A percentile compares a stretch with the other conserved stretches of the same genome.
Evolutionary conservation across 345 rosid species (phyloP).

Genomic region (Eucalyptus cloeziana): DNA sequence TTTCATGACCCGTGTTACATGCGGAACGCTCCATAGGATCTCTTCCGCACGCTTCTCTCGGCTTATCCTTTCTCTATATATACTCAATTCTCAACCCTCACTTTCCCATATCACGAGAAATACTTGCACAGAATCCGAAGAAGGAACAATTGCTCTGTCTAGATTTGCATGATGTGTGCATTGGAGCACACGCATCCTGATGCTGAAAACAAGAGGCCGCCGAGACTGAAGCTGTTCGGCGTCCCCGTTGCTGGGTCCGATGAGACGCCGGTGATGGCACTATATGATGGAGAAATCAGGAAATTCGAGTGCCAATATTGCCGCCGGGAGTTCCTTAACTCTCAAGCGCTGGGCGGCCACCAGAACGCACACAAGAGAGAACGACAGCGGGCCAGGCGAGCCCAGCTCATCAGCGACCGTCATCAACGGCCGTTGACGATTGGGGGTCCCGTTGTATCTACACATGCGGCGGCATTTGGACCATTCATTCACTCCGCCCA

Average conservation of each 20-base stretch:
- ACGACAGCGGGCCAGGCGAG: slow-evolving; percentile 25
- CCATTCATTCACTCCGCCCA: not conserved
- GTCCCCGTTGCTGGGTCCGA: not conserved
- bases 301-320: slow-evolving; percentile 40
- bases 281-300: not conserved
- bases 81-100: not conserved
- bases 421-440: not conserved
- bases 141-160: not conserved
- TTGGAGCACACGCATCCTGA: not conserved
- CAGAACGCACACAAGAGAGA: slow-evolving; percentile 49
- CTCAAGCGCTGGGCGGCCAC: slow-evolving; percentile 51
- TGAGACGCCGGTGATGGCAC: not conserved
- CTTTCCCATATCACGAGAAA: not conserved
- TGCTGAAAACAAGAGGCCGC: not conserved
- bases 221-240: not conserved
- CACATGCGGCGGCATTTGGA: not conserved
- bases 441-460: not conserved
- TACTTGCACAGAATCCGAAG: not conserved
- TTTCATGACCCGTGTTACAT: not conserved
- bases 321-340: slow-evolving; percentile 18
- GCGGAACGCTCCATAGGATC: not conserved
- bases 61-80: not conserved
- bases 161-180: not conserved
- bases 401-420: not conserved
- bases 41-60: not conserved